Evolutionary conservation across 306 rosid genomes (phyloP).

Genomic region (Aeschynomene evenia): DNA sequence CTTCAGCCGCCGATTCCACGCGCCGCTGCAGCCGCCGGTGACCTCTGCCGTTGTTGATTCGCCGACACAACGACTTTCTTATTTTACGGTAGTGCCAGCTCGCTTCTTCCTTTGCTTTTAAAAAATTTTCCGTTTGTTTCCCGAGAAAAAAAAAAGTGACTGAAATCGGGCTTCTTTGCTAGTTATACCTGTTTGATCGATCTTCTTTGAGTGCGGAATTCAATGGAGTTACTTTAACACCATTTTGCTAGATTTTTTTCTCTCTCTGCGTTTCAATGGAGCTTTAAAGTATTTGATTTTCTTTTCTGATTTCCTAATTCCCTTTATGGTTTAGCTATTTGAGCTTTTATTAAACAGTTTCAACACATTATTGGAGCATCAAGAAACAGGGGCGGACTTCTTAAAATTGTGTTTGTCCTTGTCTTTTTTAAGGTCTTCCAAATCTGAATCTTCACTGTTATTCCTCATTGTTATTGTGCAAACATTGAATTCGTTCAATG

Average conservation of each 20-base stretch:
- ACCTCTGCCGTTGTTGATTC: slow-evolving; percentile 24
- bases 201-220: not conserved
- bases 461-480: not conserved
- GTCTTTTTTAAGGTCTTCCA: slow-evolving; percentile 4
- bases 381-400: not conserved
- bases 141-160: slow-evolving; percentile 26
- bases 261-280: not conserved
- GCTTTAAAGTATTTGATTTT: not conserved
- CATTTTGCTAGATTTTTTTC: not conserved
- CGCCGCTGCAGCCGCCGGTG: slow-evolving; percentile 29
- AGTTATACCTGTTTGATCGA: not conserved
- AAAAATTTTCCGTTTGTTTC: slow-evolving; percentile 27
- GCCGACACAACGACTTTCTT: not conserved
- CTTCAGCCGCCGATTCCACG: slow-evolving; percentile 34
- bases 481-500: not conserved
- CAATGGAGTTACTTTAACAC: not conserved
- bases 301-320: not conserved
- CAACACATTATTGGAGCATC: slow-evolving; percentile 19
- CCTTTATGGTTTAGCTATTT: slow-evolving; percentile 5
- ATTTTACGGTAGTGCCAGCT: slow-evolving; percentile 22
- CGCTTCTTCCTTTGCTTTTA: slow-evolving; percentile 28
- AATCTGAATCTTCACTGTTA: slow-evolving; percentile 19
- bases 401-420: slow-evolving; percentile 11
- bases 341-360: slow-evolving; percentile 1
- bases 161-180: not conserved